Conservation (phyloP, 2,329 filamentous ascomycete genomes). For the Penicillium sp. region DNA sequence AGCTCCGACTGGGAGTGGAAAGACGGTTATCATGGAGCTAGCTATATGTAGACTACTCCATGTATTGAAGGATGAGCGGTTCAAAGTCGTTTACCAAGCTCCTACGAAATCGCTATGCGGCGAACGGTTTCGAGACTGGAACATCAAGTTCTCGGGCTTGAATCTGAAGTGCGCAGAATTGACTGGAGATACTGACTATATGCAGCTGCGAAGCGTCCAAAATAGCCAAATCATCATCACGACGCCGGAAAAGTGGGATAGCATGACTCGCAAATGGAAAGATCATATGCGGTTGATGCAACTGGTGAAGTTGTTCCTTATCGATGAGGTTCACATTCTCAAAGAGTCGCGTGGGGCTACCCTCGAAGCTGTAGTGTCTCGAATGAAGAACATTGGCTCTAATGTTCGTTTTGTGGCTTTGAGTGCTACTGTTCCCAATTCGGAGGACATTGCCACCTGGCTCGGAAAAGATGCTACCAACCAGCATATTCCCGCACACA, state of each 20-base stretch:
- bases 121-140: slow-evolving; percentile 72
- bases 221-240: slow-evolving; percentile 76
- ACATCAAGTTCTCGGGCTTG: slow-evolving; percentile 62
- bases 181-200: slow-evolving; percentile 70
- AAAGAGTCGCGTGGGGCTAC: slow-evolving; percentile 74
- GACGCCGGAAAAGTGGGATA: slow-evolving; percentile 89
- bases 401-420: slow-evolving; percentile 73
- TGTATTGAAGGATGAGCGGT: slow-evolving; percentile 52
- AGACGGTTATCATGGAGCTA: slow-evolving; percentile 74
- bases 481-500: slow-evolving; percentile 57
- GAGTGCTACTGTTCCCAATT: slow-evolving; percentile 79
- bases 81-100: slow-evolving; percentile 79
- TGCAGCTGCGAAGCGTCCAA: slow-evolving; percentile 62
- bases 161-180: slow-evolving; percentile 67
- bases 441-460: slow-evolving; percentile 73
- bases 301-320: slow-evolving; percentile 71
- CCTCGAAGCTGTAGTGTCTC: slow-evolving; percentile 74
- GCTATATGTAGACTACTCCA: slow-evolving; percentile 68
- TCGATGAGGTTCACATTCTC: slow-evolving; percentile 82
- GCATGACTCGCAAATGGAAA: slow-evolving; percentile 78
- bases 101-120: slow-evolving; percentile 78
- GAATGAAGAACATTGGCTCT: slow-evolving; percentile 75
- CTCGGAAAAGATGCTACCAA: slow-evolving; percentile 60
- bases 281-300: slow-evolving; percentile 70
- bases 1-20: slow-evolving; percentile 78